Base-by-base conservation (phyloP, 257 asterid genomes). In the Anisodus acutangulus region DNA sequence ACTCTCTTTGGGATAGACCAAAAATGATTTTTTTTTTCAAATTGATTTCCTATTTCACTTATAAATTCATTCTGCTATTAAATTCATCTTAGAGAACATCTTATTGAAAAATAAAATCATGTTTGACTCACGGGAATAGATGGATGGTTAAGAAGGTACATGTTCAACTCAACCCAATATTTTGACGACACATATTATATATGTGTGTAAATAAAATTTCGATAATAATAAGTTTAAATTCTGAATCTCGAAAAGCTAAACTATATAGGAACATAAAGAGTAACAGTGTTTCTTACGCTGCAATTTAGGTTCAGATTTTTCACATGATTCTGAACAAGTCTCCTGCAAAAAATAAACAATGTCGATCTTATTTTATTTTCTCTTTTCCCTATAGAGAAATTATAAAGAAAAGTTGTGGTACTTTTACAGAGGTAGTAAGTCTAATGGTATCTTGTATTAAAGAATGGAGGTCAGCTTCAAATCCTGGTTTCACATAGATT, bases 401-500 rank as follows among this genome's bases (percentile, higher is more conserved):
- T 51, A 9, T 51, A 9, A 68, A 19, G 63, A n/a, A 47, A 59
- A 37, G 6, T 35, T 54, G 11, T 8, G n/a, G n/a, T 92, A 95
- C 98, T 9, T 90, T 86, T 22, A 92, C 98, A 8, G 97, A 87
- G 54, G 88, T 87, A 22, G 99, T 92, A 15, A 95, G 90, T 26
- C 97, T 91, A 84, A 93, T 82, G 17, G 97, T 87, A 26, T 95
- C 99, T 78, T 92, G 96, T 88, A 95, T 88, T 31, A 93, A 84
- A 51, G 96, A 89, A 89, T 94, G 98, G 9, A 95, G 93, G 69
- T 92, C 90, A 35, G 98, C 97, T 83, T 94, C 98, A 47, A 80
- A 86, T 85, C 98, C 98, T 4, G 99, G 98, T 81, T 89, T 95
- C 85, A 94, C 99, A 82, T 92, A 95, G 51, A 95, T 93, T 59